These are phyloP conservation scores for Microascus cirrosus DNA, from an alignment of 2,329 filamentous ascomycete genomes.

Conservation along the genomic window DNA sequence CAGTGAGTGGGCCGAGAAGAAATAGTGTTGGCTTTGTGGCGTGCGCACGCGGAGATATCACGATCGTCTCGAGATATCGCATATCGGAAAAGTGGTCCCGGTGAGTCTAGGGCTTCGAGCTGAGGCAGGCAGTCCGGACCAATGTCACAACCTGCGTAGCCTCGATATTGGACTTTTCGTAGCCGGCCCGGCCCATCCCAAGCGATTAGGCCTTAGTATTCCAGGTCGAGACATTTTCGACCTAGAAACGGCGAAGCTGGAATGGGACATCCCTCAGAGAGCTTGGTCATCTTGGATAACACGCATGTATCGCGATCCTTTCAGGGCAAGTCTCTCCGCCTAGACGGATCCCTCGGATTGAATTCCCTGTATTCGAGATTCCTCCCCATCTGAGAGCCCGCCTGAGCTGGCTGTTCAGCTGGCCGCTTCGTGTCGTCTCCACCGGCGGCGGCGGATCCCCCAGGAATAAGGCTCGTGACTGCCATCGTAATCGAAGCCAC, in stretches of 20 bases:
- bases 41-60: neutral
- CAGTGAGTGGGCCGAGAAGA: neutral
- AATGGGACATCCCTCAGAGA: neutral
- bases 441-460: conserved; percentile 15
- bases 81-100: neutral
- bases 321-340: conserved; percentile 4
- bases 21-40: neutral
- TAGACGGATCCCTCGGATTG: conserved; percentile 1
- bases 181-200: neutral
- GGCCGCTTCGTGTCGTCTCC: conserved; percentile 49
- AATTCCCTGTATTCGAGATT: neutral
- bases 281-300: neutral
- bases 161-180: neutral
- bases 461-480: conserved; percentile 56
- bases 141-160: neutral
- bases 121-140: neutral
- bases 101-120: neutral
- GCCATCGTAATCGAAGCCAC: conserved; percentile 63
- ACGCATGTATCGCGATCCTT: neutral
- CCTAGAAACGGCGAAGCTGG: neutral
- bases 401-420: conserved; percentile 39
- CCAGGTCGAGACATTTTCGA: neutral
- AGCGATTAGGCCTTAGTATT: neutral
- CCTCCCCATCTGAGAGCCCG: neutral
- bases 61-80: neutral